phyloP scores from a whole-genome alignment of 768 basidiomycete genomes.

The Lactifluus piperatus region DNA sequence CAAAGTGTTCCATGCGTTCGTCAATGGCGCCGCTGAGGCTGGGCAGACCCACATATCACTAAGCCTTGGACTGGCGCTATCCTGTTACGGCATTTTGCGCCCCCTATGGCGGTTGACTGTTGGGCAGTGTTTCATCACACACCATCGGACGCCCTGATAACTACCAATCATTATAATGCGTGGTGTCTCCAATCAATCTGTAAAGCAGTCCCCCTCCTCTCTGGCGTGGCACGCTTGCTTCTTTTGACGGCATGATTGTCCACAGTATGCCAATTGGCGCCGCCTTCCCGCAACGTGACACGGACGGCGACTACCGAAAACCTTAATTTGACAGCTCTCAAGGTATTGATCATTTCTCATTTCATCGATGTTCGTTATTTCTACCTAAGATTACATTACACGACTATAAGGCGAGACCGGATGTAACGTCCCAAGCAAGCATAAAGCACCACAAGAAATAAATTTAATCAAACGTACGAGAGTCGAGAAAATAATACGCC shows the following conservation, averaged over 20 bases:
- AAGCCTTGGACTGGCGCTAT: conserved; percentile 6
- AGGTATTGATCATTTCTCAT: neutral
- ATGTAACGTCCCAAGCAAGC: conserved; percentile 17
- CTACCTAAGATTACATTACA: conserved; percentile 22
- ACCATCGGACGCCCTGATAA: neutral
- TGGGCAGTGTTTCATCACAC: conserved; percentile 14
- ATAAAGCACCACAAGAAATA: conserved; percentile 19
- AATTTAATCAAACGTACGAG: conserved; percentile 17
- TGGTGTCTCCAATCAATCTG: conserved; percentile 6
- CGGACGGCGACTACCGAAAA: conserved; percentile 1
- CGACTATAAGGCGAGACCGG: conserved; percentile 16
- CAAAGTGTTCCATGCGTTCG: conserved; percentile 10
- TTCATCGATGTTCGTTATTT: conserved; percentile 21
- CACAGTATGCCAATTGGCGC: neutral
- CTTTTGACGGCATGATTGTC: conserved; percentile 9
- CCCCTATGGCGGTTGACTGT: conserved; percentile 13
- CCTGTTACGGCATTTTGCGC: conserved; percentile 8
- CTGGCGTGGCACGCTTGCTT: neutral
- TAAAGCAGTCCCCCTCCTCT: neutral
- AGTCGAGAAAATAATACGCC: conserved; percentile 18
- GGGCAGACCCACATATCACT: conserved; percentile 14
- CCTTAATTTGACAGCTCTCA: neutral
- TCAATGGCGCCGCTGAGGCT: conserved; percentile 16
- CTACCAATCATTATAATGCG: conserved; percentile 1
- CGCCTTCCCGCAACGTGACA: neutral